Base-by-base conservation (phyloP, 192 early-diverging fungal genomes). In the Dissophora globulifera region DNA sequence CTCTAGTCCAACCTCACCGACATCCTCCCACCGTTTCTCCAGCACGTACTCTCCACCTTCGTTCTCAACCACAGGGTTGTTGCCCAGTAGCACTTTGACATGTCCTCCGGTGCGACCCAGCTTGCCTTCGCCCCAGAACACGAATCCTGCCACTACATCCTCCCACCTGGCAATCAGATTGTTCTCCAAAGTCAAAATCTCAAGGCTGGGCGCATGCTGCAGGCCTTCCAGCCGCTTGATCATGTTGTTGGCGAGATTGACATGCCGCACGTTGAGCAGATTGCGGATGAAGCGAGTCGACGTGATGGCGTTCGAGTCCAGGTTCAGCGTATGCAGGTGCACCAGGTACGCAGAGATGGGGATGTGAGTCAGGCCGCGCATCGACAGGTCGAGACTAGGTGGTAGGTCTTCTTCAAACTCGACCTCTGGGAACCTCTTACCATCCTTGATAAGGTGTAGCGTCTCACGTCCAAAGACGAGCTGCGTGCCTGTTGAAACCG, bases 401-500 rank as follows among this genome's bases (percentile, higher is more conserved):
- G 62, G 50, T 16, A 61, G 63, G 8, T 54, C 29, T 8, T 30
- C 35, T n/a, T 50, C 46, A 50, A 61, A 76, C 22, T 76, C 71
- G 27, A 76, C 59, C 43, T 61, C 71, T 23, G 62, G 57, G 51
- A 61, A 60, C 22, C 25, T 38, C 51, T 60, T 76, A 27, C 48
- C 50, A 48, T 67, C 71, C 58, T 76, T 59, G 57, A 76, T 47
- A 1, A 76, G 30, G 0, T 58, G 30, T 6, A 76, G 27, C 4
- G 71, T 76, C 58, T 76, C 71, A 4, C 71, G 71, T n/a, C 63
- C 71, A 66, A 76, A 76, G 30, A 76, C 71, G 0, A 76, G 52
- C 33, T 76, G 71, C 1, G 71, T 56, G 17, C 71, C 71, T 76
- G 43, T 4, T n/a, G n/a, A n/a, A n/a, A n/a, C n/a, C n/a, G n/a